Base-by-base conservation (phyloP, 768 basidiomycete genomes). In the Boletus bicolor region DNA sequence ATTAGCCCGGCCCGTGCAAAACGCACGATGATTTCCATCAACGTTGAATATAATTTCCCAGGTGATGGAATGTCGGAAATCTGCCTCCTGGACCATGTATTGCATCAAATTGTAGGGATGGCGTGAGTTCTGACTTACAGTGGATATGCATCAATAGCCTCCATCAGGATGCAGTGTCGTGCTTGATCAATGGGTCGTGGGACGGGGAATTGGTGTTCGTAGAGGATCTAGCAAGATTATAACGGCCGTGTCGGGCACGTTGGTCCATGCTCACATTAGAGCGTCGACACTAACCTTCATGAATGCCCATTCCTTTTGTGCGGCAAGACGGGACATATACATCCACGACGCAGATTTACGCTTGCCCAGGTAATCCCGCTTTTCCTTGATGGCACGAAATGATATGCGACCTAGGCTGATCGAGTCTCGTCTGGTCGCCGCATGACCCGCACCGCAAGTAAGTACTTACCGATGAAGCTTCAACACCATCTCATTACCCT, bases 311-410 rank as follows among this genome's bases (percentile, higher is more conserved):
- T 99, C 97, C 68, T 98, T 98, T 75, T 96, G 89, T 9, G 97
- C 97, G 17, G 95, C 89, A 44, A 99, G 74, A 21, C 97, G 83
- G 21, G 93, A 95, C 91, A 99, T 92, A 74, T 98, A 98, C 94
- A 98, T 97, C 97, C 97, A 99, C 17, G 92, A 92, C 1, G 97
- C 96, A 17, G 89, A 91, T 72, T 93, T 93, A 41, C 97, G 83
- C 72, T 94, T 96, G 24, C 95, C 93, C 53, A 99, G 76, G 69
- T 98, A 99, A 68, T 99, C 97, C 56, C 97, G 80, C 68, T 98
- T 98, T 64, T 87, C 82, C 74, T 99, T 99, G 75, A 99, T 93
- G 0, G 93, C 86, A 41, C 97, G 87, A 75, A 99, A 99, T 0
- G 95, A 98, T 63, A 98, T 85, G n/a, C 97, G 89, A 35, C 97